These are phyloP conservation scores for Solanum hybrid DNA, from an alignment of 305 asterid genomes.

Conservation along the genomic window DNA sequence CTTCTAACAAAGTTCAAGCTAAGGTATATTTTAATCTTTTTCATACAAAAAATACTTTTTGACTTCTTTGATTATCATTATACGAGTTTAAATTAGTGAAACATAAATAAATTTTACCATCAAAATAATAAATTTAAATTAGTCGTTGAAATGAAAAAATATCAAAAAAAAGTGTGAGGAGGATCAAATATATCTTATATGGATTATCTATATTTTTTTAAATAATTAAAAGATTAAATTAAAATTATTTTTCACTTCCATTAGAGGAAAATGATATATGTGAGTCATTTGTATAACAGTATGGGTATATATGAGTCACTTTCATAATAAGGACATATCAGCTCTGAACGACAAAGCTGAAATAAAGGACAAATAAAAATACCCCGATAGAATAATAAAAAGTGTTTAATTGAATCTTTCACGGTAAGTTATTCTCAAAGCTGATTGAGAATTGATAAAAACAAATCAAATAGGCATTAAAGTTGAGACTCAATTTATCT, in stretches of 20 bases:
- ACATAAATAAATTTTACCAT: too few relatives aligned
- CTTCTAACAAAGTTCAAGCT: not conserved
- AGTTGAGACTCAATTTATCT: not conserved
- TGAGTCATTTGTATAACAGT: not conserved
- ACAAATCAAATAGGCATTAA: not conserved
- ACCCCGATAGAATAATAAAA: not conserved
- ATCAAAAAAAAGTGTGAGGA: not conserved
- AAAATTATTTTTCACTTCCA: not conserved
- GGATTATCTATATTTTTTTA: too few relatives aligned
- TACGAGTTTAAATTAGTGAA: not conserved
- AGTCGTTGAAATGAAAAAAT: too few relatives aligned
- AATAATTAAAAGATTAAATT: too few relatives aligned
- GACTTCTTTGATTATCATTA: not conserved
- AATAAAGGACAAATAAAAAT: not conserved
- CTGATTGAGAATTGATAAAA: not conserved
- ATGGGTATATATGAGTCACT: not conserved
- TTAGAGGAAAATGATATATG: too few relatives aligned
- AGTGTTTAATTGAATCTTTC: not conserved
- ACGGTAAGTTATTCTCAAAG: not conserved
- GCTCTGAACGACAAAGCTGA: rapidly evolving
- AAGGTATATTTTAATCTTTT: too few relatives aligned
- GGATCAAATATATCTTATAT: not conserved
- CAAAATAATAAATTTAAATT: not conserved
- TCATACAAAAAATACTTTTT: too few relatives aligned
- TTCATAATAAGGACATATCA: too few relatives aligned